A percentile compares a stretch with the other conserved stretches of the same genome.
These are phyloP conservation scores for Purpureocillium takamizusanense DNA, from an alignment of 2,329 filamentous ascomycete species.

Conservation along the genomic window DNA sequence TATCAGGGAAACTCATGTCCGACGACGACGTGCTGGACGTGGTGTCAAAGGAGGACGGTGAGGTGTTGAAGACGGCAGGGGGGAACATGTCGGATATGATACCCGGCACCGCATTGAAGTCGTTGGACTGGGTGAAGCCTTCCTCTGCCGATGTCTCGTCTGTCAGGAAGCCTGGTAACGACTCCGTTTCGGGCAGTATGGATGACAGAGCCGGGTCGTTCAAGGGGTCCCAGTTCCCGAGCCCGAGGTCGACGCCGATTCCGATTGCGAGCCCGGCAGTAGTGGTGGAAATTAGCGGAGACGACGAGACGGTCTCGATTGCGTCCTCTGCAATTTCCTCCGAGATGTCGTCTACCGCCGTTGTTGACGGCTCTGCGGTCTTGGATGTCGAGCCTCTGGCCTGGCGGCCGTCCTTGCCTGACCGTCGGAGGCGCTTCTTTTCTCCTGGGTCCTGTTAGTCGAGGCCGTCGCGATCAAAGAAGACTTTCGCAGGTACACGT, in stretches of 20 bases:
- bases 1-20: constrained; percentile 29
- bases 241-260: constrained; percentile 11
- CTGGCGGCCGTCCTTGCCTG: constrained; percentile 7
- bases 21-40: constrained; percentile 12
- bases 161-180: constrained; percentile 6
- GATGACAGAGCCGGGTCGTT: constrained; percentile 10
- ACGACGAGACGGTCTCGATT: too few species aligned
- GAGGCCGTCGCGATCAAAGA: too few species aligned
- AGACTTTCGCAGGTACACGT: too few species aligned
- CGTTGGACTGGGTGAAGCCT: not conserved
- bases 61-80: constrained; percentile 7
- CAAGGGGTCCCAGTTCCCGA: constrained; percentile 14
- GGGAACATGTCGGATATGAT: constrained; percentile 7
- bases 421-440: constrained; percentile 20
- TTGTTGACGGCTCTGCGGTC: not conserved
- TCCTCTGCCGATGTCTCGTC: constrained; percentile 5
- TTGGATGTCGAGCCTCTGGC: not conserved
- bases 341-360: constrained; percentile 3
- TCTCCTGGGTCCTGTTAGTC: constrained; percentile 14
- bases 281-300: too few species aligned
- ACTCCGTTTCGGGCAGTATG: constrained; percentile 7
- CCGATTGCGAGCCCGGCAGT: too few species aligned
- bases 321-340: constrained; percentile 4
- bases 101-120: constrained; percentile 2
- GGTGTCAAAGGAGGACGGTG: constrained; percentile 11